Evolutionary conservation across 306 rosid species (phyloP).

Genomic region (Cyamopsis tetragonoloba): DNA sequence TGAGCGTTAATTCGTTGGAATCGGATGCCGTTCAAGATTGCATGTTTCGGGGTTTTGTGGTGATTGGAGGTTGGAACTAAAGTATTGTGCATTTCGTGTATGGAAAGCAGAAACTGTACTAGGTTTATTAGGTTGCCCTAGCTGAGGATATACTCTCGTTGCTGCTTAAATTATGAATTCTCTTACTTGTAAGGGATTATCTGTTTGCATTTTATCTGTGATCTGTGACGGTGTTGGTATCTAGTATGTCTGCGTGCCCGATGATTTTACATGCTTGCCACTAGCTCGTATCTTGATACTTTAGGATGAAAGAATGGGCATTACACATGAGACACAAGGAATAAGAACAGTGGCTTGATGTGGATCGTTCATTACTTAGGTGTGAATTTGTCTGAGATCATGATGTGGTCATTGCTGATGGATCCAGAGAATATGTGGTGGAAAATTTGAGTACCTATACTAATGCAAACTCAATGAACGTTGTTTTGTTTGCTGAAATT

Average conservation of each 20-base stretch:
- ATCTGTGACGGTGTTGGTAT: not conserved
- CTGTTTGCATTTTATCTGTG: not conserved
- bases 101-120: too few relatives aligned
- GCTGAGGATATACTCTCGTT: not conserved
- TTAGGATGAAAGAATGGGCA: not conserved
- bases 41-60: too few relatives aligned
- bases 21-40: too few relatives aligned
- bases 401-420: not conserved
- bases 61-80: too few relatives aligned
- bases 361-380: not conserved
- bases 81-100: too few relatives aligned
- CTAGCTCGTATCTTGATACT: not conserved
- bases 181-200: not conserved
- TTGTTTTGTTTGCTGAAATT: conserved; percentile 5
- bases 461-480: not conserved
- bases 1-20: too few relatives aligned
- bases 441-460: not conserved
- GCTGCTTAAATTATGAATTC: conserved; percentile 7
- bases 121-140: not conserved
- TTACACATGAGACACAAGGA: not conserved
- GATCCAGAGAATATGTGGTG: not conserved
- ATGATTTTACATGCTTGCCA: not conserved
- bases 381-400: conserved; percentile 3
- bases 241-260: not conserved
- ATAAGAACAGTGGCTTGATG: not conserved